Conservation (phyloP, 2,329 filamentous ascomycete species). For the Colletotrichum limetticola region DNA sequence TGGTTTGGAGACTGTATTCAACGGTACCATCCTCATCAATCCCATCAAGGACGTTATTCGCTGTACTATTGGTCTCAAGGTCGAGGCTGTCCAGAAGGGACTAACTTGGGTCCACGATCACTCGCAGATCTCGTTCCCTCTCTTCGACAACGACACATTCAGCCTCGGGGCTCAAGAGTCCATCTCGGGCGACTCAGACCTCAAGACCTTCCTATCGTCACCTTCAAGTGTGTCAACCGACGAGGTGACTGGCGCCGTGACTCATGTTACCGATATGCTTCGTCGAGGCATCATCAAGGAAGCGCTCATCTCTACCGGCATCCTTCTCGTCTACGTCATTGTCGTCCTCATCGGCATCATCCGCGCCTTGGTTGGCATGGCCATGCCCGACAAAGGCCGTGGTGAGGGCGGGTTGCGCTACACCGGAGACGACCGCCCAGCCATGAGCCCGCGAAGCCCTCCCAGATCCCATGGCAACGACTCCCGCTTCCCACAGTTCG, state of each 20-base stretch:
- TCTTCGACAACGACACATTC: constrained; percentile 83
- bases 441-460: constrained; percentile 40
- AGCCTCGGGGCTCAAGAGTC: constrained; percentile 78
- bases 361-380: constrained; percentile 72
- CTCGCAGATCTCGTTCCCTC: constrained; percentile 83
- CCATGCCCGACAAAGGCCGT: constrained; percentile 67
- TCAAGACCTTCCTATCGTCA: constrained; percentile 80
- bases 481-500: constrained; percentile 33
- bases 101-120: constrained; percentile 95
- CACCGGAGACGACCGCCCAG: constrained; percentile 43
- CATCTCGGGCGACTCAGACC: constrained; percentile 66
- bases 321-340: constrained; percentile 82
- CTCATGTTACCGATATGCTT: constrained; percentile 75
- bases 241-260: constrained; percentile 81
- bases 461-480: constrained; percentile 33
- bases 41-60: constrained; percentile 84
- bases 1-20: constrained; percentile 81
- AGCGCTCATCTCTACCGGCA: constrained; percentile 79
- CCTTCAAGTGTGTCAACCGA: constrained; percentile 80
- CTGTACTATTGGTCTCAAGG: constrained; percentile 89
- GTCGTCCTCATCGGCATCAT: constrained; percentile 79
- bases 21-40: constrained; percentile 81
- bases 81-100: constrained; percentile 84
- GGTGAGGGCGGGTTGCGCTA: constrained; percentile 67
- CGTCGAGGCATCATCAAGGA: constrained; percentile 77